phyloP scores from a whole-genome alignment of 352 stramenopile species.

The Pythium myriotylum region DNA sequence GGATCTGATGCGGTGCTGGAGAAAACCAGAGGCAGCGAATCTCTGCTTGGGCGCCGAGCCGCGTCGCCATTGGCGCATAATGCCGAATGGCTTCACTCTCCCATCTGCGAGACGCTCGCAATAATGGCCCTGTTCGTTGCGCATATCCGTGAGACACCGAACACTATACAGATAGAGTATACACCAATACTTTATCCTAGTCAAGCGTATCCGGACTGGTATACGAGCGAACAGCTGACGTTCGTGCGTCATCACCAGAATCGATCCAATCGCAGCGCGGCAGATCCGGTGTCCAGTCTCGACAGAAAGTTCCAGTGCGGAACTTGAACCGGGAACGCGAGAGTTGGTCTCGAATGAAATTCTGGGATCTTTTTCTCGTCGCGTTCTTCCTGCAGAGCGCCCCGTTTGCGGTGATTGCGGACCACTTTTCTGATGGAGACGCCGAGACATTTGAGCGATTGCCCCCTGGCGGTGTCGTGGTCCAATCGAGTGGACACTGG shows the following conservation, averaged over 20 bases:
- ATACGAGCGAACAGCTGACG: background rate
- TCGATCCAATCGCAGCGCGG: background rate
- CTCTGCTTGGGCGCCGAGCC: background rate
- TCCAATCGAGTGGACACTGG: too few species aligned
- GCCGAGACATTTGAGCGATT: too few species aligned
- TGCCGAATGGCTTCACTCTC: slow-evolving; percentile 12
- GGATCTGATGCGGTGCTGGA: slow-evolving; percentile 4
- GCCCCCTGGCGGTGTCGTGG: too few species aligned
- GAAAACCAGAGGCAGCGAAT: slow-evolving; percentile 22
- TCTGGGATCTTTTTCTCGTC: too few species aligned
- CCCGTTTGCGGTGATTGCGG: too few species aligned
- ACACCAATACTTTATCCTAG: background rate
- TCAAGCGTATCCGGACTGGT: background rate
- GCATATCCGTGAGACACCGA: background rate
- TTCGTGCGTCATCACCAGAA: background rate
- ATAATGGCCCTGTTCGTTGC: background rate
- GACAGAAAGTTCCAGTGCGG: too few species aligned
- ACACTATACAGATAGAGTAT: background rate
- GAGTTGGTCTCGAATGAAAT: too few species aligned
- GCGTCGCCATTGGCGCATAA: slow-evolving; percentile 6
- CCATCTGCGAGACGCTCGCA: background rate
- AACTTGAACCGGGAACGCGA: too few species aligned
- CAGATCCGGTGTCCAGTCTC: background rate
- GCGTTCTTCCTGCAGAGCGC: too few species aligned
- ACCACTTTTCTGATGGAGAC: too few species aligned